Evolutionary conservation across 2,329 filamentous ascomycete species (phyloP).

Genomic region (Alternaria sp.): DNA sequence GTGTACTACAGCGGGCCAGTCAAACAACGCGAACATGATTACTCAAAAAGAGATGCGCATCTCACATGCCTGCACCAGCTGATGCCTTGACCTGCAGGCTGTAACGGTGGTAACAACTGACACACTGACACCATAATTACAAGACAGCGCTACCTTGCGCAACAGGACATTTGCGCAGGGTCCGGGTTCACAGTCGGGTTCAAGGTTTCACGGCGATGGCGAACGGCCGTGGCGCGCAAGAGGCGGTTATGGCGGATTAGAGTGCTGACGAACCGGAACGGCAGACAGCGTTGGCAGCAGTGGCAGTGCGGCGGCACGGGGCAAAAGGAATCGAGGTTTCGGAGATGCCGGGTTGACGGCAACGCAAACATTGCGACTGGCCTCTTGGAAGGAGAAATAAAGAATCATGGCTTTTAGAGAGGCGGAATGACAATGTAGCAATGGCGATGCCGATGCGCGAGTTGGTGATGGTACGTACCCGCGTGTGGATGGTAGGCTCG

Average conservation of each 20-base stretch:
- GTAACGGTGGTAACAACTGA: background rate
- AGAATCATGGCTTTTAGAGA: background rate
- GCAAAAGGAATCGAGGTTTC: background rate
- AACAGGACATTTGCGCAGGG: background rate
- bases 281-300: background rate
- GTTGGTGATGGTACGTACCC: background rate
- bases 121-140: background rate
- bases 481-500: background rate
- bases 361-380: background rate
- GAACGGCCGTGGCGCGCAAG: background rate
- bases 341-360: background rate
- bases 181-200: background rate
- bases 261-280: background rate
- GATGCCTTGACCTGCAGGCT: background rate
- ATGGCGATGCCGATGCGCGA: background rate
- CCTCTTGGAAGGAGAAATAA: background rate
- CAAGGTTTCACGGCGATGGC: background rate
- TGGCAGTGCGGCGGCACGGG: background rate
- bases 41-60: background rate
- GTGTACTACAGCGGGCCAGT: background rate
- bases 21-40: background rate
- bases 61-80: background rate
- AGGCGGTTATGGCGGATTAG: slow-evolving; percentile 2
- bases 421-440: background rate
- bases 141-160: background rate